These are phyloP conservation scores for Colletotrichum gloeosporioides DNA, from an alignment of 2,329 filamentous ascomycete species.

Conservation along the genomic window DNA sequence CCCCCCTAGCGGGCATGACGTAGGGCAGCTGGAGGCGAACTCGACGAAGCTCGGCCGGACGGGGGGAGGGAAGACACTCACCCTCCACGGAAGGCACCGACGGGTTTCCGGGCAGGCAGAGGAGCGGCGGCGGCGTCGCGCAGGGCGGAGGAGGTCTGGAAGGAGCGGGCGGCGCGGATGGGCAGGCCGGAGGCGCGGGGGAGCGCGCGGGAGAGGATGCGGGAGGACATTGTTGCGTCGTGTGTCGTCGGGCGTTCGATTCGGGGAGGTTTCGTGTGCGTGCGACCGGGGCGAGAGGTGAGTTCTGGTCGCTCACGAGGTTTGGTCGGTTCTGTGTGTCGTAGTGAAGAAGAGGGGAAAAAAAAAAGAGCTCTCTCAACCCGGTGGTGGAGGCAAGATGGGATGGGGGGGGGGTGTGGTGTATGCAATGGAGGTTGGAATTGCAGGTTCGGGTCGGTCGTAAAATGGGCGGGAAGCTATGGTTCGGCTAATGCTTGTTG, in stretches of 20 bases:
- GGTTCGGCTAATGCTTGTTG: not conserved
- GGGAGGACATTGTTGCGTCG: slow-evolving; percentile 50
- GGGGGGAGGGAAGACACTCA: slow-evolving; percentile 37
- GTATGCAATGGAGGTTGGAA: not conserved
- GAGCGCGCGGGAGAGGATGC: slow-evolving; percentile 46
- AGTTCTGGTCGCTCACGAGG: not conserved
- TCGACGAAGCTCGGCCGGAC: not conserved
- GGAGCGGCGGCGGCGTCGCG: slow-evolving; percentile 50
- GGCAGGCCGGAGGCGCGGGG: slow-evolving; percentile 31
- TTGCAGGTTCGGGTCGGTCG: not conserved
- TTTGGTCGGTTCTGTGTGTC: not conserved
- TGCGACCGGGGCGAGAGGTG: not conserved
- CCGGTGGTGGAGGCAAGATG: not conserved
- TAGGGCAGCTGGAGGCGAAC: not conserved
- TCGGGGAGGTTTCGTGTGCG: not conserved
- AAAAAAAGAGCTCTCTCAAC: not conserved
- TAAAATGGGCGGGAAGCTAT: not conserved
- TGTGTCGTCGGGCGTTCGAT: not conserved
- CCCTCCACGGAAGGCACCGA: slow-evolving; percentile 68
- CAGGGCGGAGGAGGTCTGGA: slow-evolving; percentile 54
- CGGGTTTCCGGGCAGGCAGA: slow-evolving; percentile 61
- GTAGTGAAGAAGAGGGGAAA: not conserved
- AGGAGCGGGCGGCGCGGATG: slow-evolving; percentile 40
- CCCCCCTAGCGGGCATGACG: not conserved
- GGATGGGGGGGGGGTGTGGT: not conserved